Evolutionary conservation across 768 basidiomycete species (phyloP), one percentile per base, ranked within the genome.

Genomic region (Termitomyces titanicus): DNA sequence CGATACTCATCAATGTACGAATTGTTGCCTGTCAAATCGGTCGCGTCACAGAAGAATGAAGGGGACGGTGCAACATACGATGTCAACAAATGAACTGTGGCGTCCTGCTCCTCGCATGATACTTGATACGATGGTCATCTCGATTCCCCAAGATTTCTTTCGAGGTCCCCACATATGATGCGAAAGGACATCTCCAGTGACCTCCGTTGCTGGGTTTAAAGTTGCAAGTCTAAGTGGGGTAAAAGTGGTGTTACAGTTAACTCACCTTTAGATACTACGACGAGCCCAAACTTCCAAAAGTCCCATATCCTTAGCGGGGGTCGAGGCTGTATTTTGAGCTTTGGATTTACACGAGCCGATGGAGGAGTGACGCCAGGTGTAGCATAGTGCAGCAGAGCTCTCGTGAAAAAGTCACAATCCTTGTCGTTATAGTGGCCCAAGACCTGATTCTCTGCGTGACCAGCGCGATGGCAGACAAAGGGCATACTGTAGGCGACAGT

Each of bases 131-230:
- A 96, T 79, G 2, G 95, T 95, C 90, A 98, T 92, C 72, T 92
- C 89, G 51, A 94, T 85, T 0, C 94, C 93, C 96, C 96, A 99
- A 6, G 88, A 86, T 66, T 89, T 89, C 65, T 85, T 85, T 40
- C 88, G 85, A 0, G 96, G 94, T 3, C 96, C 96, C 76, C 84
- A 88, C 38, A 98, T 72, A 58, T 87, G 83, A 67, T 97, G 89
- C 7, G 79, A 75, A 45, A 96, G 69, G 24, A 97, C 78, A 51
- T 92, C 94, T 12, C 78, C 72, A 3, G 85, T 83, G 40, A 81
- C 62, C 57, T 76, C 75, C 42, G 75, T 79, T 33, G 75, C 76
- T 79, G 47, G 50, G 47, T 34, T 20, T 40, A 10, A 39, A 35
- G 40, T 15, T n/a, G n/a, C n/a, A n/a, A n/a, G n/a, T 60, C 10